Evolutionary conservation across 1,284 basidiomycete genomes (phyloP).

Genomic region (Leucoagaricus sp.): DNA sequence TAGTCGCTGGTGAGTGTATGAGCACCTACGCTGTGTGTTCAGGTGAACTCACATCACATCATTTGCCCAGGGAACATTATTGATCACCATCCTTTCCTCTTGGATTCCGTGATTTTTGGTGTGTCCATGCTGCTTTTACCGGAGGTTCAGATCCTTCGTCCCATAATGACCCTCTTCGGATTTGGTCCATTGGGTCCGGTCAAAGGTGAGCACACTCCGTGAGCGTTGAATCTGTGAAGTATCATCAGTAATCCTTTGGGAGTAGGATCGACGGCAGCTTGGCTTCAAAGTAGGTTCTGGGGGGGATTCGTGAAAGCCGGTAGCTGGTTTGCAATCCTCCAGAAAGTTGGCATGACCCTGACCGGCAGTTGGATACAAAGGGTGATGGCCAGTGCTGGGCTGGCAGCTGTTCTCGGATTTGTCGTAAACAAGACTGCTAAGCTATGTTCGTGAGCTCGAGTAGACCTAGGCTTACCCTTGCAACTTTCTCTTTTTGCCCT

Average conservation of each 20-base stretch:
- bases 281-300: constrained; percentile 16
- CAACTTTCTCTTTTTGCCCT: too few species aligned
- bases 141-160: constrained; percentile 14
- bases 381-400: neutral
- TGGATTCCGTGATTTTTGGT: constrained; percentile 11
- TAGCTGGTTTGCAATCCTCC: constrained; percentile 17
- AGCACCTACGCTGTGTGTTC: neutral
- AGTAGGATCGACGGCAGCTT: constrained; percentile 16
- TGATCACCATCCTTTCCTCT: constrained; percentile 18
- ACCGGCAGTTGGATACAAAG: constrained; percentile 2
- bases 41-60: too few species aligned
- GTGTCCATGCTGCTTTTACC: constrained; percentile 14
- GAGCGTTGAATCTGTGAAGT: too few species aligned
- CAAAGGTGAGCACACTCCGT: constrained; percentile 14
- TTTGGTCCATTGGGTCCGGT: constrained; percentile 19
- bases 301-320: constrained; percentile 8
- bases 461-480: too few species aligned
- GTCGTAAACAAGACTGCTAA: neutral
- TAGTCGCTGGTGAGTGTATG: constrained; percentile 8
- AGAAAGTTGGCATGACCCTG: constrained; percentile 15
- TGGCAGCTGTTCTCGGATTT: neutral
- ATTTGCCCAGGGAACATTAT: constrained; percentile 19
- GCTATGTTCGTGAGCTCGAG: neutral
- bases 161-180: constrained; percentile 19
- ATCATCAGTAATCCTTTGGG: neutral